A percentile compares a stretch with the other conserved stretches of the same genome.
Evolutionary conservation across 805 yeast genomes (phyloP).

Genomic region (Torulaspora delbrueckii): DNA sequence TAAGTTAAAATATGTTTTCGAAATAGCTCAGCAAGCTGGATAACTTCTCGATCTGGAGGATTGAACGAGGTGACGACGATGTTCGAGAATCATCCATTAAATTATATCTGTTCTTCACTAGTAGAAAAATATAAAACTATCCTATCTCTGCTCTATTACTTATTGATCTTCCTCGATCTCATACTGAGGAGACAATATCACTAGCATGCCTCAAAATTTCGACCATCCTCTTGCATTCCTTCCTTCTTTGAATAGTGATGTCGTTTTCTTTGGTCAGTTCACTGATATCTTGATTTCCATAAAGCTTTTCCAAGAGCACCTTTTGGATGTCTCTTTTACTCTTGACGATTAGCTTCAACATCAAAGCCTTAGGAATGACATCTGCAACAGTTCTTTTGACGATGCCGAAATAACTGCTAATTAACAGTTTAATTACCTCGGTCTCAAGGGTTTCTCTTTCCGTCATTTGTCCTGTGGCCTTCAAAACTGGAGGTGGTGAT

Average conservation of each 20-base stretch:
- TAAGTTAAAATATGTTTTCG: no score
- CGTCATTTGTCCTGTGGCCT: conserved; percentile 85
- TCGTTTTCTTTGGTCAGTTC: conserved; percentile 89
- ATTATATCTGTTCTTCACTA: no score
- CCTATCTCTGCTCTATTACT: neutral
- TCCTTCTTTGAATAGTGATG: conserved; percentile 85
- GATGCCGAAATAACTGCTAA: conserved; percentile 83
- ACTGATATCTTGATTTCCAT: conserved; percentile 66
- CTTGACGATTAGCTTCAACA: conserved; percentile 81
- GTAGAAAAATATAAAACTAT: neutral
- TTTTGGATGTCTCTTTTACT: conserved; percentile 88
- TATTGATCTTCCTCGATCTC: neutral
- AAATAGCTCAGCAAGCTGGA: no score
- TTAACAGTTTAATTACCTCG: conserved; percentile 89
- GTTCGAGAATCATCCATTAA: no score
- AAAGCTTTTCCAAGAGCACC: conserved; percentile 80
- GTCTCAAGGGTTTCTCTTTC: conserved; percentile 97
- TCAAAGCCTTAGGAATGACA: conserved; percentile 89
- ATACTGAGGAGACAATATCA: conserved; percentile 64
- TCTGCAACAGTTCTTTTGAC: conserved; percentile 93
- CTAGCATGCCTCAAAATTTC: conserved; percentile 85
- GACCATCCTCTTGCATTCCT: conserved; percentile 93
- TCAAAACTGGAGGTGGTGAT: conserved; percentile 92
- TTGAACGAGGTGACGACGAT: no score
- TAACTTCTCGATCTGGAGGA: no score